Evolutionary conservation across 2,329 filamentous ascomycete species (phyloP), one percentile per base, ranked within the genome.

Genomic region (Penicillium sp.): DNA sequence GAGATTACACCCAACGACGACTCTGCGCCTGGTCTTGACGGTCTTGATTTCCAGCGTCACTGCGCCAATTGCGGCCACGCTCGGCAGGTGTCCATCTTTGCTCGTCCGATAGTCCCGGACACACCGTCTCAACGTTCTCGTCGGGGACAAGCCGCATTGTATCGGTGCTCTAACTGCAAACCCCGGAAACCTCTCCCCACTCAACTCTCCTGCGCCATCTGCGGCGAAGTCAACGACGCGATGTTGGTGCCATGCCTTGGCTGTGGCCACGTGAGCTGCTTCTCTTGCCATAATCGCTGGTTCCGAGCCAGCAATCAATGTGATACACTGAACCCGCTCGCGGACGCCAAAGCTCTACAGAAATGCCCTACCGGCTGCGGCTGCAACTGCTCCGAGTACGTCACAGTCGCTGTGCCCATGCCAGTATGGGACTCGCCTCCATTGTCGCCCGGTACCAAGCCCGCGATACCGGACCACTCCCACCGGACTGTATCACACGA

Each of bases 211-310:
- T 82, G 80, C 61, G 69, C 76, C 7, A 76, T 82, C 35, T 82
- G 80, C 64, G 70, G 73, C 20, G 76, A 77, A 63, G 68, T 74
- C 3, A 70, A 81, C 6, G 69, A 73, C 54, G 79, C 79, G 25
- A 79, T 81, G 67, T 71, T 81, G 48, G 70, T 77, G 1, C 80
- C 80, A 5, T 82, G 80, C 60, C 69, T 82, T 11, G 73, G 74
- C 48, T 82, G 80, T 64, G 79, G 80, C 17, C 80, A 82, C 58
- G 74, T 81, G 17, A 75, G 75, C 58, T 82, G 80, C 64, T 77
- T 78, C 53, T 67, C 73, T 17, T 82, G 80, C 62, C 79, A 80
- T 50, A 69, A 68, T 42, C 67, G 67, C 42, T 81, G 79, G 78
- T 78, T 81, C 5, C 49, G 51, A 54, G 55, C 57, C 0, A 48